A percentile compares a stretch with the other conserved stretches of the same genome.
These are phyloP conservation scores for Penicillium mononematosum DNA, from an alignment of 495 filamentous ascomycete species.

Conservation along the genomic window DNA sequence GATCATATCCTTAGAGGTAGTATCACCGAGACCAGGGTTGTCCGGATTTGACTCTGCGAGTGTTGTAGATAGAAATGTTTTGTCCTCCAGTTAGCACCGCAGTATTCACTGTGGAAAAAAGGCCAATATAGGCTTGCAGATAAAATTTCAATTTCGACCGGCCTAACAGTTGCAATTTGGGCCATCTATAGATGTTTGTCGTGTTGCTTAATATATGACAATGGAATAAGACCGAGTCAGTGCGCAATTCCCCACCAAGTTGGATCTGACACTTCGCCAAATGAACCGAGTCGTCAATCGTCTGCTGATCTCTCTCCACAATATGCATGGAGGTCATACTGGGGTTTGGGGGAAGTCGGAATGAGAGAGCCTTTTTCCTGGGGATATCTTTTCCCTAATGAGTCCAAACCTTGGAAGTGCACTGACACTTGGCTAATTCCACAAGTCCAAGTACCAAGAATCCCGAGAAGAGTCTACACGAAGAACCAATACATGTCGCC, in stretches of 20 bases:
- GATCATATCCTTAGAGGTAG: slow-evolving; percentile 12
- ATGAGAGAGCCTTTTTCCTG: background rate
- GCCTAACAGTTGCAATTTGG: background rate
- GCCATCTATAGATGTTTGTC: background rate
- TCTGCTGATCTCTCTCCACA: slow-evolving; percentile 15
- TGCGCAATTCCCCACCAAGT: background rate
- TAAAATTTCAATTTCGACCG: background rate
- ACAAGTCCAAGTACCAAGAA: background rate
- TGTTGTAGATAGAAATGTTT: background rate
- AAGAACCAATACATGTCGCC: background rate
- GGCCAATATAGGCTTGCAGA: background rate
- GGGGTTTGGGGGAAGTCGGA: background rate
- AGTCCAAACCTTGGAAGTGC: background rate
- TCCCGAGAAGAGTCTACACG: background rate
- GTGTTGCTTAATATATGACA: slow-evolving; percentile 3
- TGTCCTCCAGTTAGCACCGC: background rate
- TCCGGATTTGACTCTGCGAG: slow-evolving; percentile 5
- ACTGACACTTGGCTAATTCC: background rate
- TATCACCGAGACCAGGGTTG: slow-evolving; percentile 13
- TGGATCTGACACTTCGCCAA: slow-evolving; percentile 16
- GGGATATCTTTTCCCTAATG: background rate
- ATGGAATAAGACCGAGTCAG: slow-evolving; percentile 4
- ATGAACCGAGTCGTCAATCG: slow-evolving; percentile 14
- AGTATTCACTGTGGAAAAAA: background rate
- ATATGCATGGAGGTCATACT: slow-evolving; percentile 3